These are phyloP conservation scores for Biancaea sappan DNA, from an alignment of 306 rosid genomes.

Conservation along the genomic window DNA sequence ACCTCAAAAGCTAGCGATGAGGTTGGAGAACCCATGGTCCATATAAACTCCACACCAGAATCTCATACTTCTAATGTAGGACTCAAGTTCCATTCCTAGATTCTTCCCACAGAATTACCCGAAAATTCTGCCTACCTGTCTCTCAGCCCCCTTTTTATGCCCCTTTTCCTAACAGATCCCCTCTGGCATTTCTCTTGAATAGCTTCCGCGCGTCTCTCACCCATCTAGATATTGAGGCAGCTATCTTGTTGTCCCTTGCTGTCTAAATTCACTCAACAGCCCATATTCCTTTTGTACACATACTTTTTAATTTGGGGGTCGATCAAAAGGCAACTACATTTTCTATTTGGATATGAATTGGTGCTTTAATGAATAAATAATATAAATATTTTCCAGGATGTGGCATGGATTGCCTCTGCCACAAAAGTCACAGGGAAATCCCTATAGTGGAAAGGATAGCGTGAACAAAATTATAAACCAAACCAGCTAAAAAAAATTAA, in stretches of 20 bases:
- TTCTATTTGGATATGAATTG: not conserved
- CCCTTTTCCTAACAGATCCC: not conserved
- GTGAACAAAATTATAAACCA: not conserved
- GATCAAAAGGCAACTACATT: not conserved
- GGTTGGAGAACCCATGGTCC: not conserved
- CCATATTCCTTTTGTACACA: too few relatives aligned
- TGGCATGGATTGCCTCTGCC: too few relatives aligned
- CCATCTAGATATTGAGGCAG: not conserved
- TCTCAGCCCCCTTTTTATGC: not conserved
- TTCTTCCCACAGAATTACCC: not conserved
- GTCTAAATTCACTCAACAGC: too few relatives aligned
- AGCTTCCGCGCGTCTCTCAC: not conserved
- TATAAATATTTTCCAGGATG: too few relatives aligned
- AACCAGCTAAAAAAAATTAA: not conserved
- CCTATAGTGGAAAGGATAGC: too few relatives aligned
- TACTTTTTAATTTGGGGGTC: too few relatives aligned
- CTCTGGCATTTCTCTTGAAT: not conserved
- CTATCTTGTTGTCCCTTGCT: too few relatives aligned
- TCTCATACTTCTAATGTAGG: not conserved
- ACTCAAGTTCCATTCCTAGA: not conserved
- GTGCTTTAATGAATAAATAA: too few relatives aligned
- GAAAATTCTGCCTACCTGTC: not conserved
- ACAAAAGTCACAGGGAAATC: too few relatives aligned
- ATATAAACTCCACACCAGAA: not conserved
- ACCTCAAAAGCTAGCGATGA: not conserved